Base-by-base conservation (phyloP, 352 stramenopile genomes). In the Saprolegnia parasitica region DNA sequence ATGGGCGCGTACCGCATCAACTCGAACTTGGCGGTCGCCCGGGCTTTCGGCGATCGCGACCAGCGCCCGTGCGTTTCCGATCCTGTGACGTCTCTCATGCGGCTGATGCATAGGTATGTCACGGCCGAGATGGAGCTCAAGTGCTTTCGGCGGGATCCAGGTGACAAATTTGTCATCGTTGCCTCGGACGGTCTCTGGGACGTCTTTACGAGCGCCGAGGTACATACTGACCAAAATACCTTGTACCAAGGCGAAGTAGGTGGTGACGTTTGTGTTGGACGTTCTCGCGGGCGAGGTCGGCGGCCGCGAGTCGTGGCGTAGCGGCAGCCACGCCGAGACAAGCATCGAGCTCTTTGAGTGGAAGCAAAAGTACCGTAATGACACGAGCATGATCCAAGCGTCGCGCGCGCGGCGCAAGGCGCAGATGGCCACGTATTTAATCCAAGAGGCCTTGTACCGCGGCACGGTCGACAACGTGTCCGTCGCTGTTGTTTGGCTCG, bases 171-270 rank as follows among this genome's bases (percentile, higher is more conserved):
- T 65, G 91, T 97, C 73, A 93, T 98, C 67, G 75, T 98, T 32
- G 93, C 93, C 21, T 96, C 84, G 20, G 93, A 98, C 64, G 93
- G 93, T 0, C 78, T 98, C 2, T 98, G 93, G 93, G 93, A 98
- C 65, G 91, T 98, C 29, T 97, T 98, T 67, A 90, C 78, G 13
- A 96, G 83, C 62, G 88, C 96, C 40, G 87, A 97, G 68, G 65
- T 71, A 49, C 20, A n/a, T 21, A 16, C 4, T 16, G 20, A 9
- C 13, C 13, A 29, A 16, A 35, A 16, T 65, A 10, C 15, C 21
- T 15, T 67, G 13, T 6, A 5, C 63, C 4, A 26, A 8, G 13
- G 13, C 20, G 11, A 8, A 3, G 20, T 60, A 68, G 62, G 90
- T 92, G 20, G 87, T 98, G 18, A 86, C 87, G 40, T 98, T 97